Evolutionary conservation across 2,329 filamentous ascomycete genomes (phyloP).

Genomic region (Fusarium dimerum): DNA sequence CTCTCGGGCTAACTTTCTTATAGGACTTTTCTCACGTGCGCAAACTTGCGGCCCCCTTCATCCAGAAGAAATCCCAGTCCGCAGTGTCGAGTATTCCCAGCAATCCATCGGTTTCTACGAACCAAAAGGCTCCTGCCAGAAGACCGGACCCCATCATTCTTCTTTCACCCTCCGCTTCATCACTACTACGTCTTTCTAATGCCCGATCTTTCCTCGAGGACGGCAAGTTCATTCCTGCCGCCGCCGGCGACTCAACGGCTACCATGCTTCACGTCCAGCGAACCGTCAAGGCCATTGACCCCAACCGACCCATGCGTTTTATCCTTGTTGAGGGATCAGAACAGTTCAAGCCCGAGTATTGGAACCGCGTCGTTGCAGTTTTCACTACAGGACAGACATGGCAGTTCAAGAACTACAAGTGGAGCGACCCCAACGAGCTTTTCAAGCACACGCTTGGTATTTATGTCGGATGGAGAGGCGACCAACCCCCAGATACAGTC

Average conservation of each 20-base stretch:
- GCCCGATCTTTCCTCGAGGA: slow-evolving; percentile 91
- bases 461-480: slow-evolving; percentile 88
- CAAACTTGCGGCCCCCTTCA: slow-evolving; percentile 79
- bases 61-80: slow-evolving; percentile 59
- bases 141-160: slow-evolving; percentile 87
- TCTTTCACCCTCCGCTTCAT: slow-evolving; percentile 92
- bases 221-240: slow-evolving; percentile 77
- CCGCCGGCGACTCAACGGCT: slow-evolving; percentile 65
- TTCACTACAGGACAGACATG: slow-evolving; percentile 97
- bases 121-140: slow-evolving; percentile 52
- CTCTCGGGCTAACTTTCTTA: slow-evolving; percentile 7
- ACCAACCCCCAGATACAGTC: slow-evolving; percentile 75
- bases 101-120: slow-evolving; percentile 52
- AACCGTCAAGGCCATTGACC: slow-evolving; percentile 69
- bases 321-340: slow-evolving; percentile 92
- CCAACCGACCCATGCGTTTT: slow-evolving; percentile 78
- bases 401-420: slow-evolving; percentile 99
- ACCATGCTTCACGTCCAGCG: slow-evolving; percentile 88
- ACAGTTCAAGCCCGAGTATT: slow-evolving; percentile 98
- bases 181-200: slow-evolving; percentile 91
- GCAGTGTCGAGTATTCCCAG: slow-evolving; percentile 38
- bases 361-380: slow-evolving; percentile 90
- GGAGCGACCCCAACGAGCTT: slow-evolving; percentile 83
- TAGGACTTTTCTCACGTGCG: slow-evolving; percentile 94
- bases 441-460: slow-evolving; percentile 87